Evolutionary conservation across 192 early-diverging fungal species (phyloP), one percentile per base, ranked within the genome.

Genomic region (Glomus cerebriforme): DNA sequence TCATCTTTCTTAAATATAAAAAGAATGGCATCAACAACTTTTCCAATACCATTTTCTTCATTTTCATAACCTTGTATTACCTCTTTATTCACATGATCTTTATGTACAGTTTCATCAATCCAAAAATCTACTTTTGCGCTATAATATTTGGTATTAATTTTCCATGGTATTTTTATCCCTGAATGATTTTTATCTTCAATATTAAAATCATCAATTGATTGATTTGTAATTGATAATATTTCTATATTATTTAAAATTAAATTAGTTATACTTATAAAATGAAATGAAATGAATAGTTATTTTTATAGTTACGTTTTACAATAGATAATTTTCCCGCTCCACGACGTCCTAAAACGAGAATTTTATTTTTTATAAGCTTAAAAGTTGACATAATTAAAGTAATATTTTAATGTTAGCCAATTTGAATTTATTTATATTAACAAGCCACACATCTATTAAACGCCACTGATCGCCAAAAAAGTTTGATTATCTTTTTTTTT

Each of bases 131-230:
- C 85, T 8, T 87, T 63, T 15, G 91, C 91, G 5, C 84, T 86
- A 78, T 92, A 93, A 81, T 93, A 93, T 67, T 92, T 92, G 35
- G 88, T 93, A 26, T 87, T 80, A 39, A 93, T 85, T 1, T 69
- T 85, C 83, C 86, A 89, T 29, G 90, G 90, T 60, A 88, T 82
- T 35, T 75, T 84, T 2, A 83, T 70, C 15, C 87, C 87, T 17
- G 84, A 83, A 59, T 78, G 82, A 43, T 78, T 79, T 27, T 60
- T 39, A 13, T 54, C 79, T 39, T 67, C 69, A 27, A 73, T 64
- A 60, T 59, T 77, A 35, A 43, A 49, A 66, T 34, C 70, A 54
- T 45, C 81, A n/a, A 27, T 65, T 37, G 43, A 59, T 73, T 26
- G 68, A 37, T 65, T 71, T 32, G 22, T 64, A 73, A 45, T 64